These are phyloP conservation scores for Ceratocystis albifundus DNA, from an alignment of 2,329 filamentous ascomycete species.

Conservation along the genomic window DNA sequence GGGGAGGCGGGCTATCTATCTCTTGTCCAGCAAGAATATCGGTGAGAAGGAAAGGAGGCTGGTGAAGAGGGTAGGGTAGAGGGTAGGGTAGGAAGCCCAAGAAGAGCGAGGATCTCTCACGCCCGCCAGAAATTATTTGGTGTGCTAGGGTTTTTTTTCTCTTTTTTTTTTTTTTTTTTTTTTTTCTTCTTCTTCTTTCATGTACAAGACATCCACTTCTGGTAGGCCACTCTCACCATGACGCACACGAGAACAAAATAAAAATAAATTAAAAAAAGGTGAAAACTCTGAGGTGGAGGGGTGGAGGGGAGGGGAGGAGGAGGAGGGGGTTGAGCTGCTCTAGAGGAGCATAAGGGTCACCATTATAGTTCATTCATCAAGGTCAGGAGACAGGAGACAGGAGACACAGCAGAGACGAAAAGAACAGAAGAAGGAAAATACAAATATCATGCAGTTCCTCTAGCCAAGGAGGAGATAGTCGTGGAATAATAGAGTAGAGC, in stretches of 20 bases:
- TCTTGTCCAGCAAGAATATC: not conserved
- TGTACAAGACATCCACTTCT: constrained; percentile 5
- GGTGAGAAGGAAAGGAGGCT: constrained; percentile 4
- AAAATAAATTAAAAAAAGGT: not conserved
- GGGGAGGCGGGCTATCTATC: not conserved
- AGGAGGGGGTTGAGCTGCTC: not conserved
- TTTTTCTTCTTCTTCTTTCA: no score
- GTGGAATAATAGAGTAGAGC: not conserved
- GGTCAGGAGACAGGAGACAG: not conserved
- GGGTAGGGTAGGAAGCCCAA: not conserved
- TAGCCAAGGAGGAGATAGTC: not conserved
- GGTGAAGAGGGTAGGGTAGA: not conserved
- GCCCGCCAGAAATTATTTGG: not conserved
- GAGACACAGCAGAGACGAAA: not conserved
- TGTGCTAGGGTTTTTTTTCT: no score
- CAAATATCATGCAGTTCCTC: not conserved
- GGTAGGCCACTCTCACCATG: not conserved
- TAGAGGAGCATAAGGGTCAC: no score
- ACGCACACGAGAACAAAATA: constrained; percentile 8
- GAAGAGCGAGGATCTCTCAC: not conserved
- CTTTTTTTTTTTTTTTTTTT: no score
- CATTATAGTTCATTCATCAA: no score
- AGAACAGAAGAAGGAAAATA: constrained; percentile 2
- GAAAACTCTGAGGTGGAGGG: not conserved
- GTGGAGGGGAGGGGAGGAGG: no score